Evolutionary conservation across 139 green algal genomes (phyloP).

Genomic region (Bryopsis sp.): DNA sequence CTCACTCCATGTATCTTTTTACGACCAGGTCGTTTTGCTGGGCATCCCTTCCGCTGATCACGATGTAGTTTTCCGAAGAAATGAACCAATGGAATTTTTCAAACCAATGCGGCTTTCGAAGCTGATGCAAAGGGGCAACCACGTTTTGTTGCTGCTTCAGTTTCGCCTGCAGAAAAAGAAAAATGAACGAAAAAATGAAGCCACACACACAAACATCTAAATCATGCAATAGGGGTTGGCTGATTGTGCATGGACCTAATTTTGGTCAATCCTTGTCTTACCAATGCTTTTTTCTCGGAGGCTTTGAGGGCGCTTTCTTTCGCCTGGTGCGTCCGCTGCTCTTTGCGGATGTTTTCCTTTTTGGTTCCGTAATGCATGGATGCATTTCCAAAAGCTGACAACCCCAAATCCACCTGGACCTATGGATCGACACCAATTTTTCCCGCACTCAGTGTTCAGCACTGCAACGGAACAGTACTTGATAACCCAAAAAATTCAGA

Average conservation of each 20-base stretch:
- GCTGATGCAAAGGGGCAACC: conserved; percentile 20
- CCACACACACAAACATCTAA: too few relatives aligned
- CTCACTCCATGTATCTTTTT: conserved; percentile 48
- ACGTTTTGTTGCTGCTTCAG: background rate
- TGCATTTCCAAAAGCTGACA: conserved; percentile 3
- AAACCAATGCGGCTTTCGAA: conserved; percentile 91
- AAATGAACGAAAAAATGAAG: conserved; percentile 12
- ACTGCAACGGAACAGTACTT: too few relatives aligned
- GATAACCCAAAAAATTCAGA: too few relatives aligned
- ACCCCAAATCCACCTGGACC: conserved; percentile 8
- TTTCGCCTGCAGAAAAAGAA: background rate
- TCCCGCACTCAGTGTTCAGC: too few relatives aligned
- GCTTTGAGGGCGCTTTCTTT: conserved; percentile 68
- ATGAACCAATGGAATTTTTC: conserved; percentile 98
- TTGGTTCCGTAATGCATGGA: conserved; percentile 50
- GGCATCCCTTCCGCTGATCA: conserved; percentile 79
- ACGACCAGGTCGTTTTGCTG: conserved; percentile 96
- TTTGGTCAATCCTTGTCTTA: conserved; percentile 53
- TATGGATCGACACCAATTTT: too few relatives aligned
- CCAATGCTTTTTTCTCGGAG: conserved; percentile 77
- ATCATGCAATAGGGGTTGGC: too few relatives aligned
- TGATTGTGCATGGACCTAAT: too few relatives aligned
- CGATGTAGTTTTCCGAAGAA: conserved; percentile 85
- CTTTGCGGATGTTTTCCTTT: conserved; percentile 70
- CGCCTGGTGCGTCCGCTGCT: conserved; percentile 67